Evolutionary conservation across 2,329 filamentous ascomycete genomes (phyloP).

Genomic region (Talaromyces funiculosus): DNA sequence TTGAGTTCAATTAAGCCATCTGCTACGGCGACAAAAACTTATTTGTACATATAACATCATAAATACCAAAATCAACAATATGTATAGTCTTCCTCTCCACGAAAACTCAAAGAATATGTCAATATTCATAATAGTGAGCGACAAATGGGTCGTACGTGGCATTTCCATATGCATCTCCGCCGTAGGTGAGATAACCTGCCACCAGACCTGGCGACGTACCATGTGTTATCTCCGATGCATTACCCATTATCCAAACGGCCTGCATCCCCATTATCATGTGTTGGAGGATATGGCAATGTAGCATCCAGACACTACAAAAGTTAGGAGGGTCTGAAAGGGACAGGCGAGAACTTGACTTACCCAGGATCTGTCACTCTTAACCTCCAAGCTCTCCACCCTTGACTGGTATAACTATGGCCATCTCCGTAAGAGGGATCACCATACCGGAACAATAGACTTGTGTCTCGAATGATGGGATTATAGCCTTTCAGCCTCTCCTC

Average conservation of each 20-base stretch:
- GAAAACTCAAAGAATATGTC: background rate
- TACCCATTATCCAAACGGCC: constrained; percentile 44
- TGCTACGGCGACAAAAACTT: background rate
- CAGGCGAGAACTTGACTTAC: background rate
- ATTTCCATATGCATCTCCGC: constrained; percentile 41
- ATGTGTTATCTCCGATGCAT: constrained; percentile 34
- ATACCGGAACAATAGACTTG: constrained; percentile 55
- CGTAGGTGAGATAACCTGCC: constrained; percentile 42
- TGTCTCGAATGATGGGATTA: constrained; percentile 41
- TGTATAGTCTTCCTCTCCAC: background rate
- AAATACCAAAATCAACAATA: background rate
- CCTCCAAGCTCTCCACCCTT: constrained; percentile 57
- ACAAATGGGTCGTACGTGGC: constrained; percentile 18
- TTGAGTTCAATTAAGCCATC: background rate
- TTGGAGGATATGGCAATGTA: constrained; percentile 47
- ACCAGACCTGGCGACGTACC: constrained; percentile 26
- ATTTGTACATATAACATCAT: background rate
- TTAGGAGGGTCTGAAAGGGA: background rate
- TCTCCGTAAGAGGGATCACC: constrained; percentile 33
- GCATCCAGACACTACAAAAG: constrained; percentile 38
- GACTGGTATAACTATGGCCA: constrained; percentile 33
- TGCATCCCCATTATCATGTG: constrained; percentile 49
- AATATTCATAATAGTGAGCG: constrained; percentile 8
- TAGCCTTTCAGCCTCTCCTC: constrained; percentile 36
- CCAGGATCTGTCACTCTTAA: constrained; percentile 49